phyloP scores from a whole-genome alignment of 345 rosid genomes.

The Bruguiera sexangula region DNA sequence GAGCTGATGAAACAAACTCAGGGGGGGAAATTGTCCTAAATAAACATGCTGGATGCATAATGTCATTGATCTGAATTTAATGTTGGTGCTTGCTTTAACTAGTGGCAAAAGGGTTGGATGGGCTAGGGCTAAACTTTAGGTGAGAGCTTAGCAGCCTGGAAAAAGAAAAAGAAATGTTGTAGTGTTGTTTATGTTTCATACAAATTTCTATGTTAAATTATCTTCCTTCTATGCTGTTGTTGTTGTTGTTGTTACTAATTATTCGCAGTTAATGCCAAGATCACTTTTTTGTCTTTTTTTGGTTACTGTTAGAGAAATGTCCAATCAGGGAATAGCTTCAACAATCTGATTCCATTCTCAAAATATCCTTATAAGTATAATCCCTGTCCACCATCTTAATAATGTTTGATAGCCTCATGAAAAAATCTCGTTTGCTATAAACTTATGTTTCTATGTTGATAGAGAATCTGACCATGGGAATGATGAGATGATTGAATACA shows the following conservation, averaged over 20 bases:
- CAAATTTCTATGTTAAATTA: not conserved
- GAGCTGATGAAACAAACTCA: not conserved
- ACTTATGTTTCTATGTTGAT: not conserved
- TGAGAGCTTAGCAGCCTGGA: not conserved
- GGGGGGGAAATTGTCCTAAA: not conserved
- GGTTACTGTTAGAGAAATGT: constrained; percentile 38
- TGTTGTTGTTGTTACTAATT: not conserved
- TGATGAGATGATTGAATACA: constrained; percentile 44
- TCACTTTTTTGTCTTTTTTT: not conserved
- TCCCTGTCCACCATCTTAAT: constrained; percentile 7
- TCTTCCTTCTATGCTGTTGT: not conserved
- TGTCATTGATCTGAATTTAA: not conserved
- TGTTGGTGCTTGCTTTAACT: not conserved
- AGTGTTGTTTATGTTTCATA: not conserved
- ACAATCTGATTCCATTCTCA: constrained; percentile 76
- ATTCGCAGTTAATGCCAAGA: not conserved
- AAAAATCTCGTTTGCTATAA: not conserved
- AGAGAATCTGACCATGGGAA: constrained; percentile 53
- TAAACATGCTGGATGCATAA: not conserved
- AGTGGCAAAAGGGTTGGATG: not conserved
- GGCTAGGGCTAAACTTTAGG: not conserved
- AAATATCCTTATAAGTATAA: constrained; percentile 79
- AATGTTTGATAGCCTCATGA: not conserved
- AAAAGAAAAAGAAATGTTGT: not conserved
- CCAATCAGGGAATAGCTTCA: constrained; percentile 85